These are phyloP conservation scores for Solanum tacnaense DNA, from an alignment of 257 asterid species.

Conservation along the genomic window DNA sequence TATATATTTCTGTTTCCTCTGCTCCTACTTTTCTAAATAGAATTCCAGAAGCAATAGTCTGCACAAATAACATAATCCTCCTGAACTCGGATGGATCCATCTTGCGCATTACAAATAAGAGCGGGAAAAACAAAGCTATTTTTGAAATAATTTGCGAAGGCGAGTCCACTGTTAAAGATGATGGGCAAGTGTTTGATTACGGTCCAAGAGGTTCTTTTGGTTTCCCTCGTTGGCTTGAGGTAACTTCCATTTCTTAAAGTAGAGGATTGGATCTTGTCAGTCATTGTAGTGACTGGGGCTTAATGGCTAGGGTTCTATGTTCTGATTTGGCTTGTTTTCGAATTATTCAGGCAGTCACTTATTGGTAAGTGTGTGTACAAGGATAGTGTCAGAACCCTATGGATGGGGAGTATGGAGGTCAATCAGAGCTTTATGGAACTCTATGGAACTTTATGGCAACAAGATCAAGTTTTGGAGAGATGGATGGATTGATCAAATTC, in stretches of 20 bases:
- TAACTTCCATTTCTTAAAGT: slow-evolving; percentile 16
- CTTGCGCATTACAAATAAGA: slow-evolving; percentile 75
- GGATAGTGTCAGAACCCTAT: too few relatives aligned
- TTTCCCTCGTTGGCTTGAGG: slow-evolving; percentile 96
- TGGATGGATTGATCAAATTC: too few relatives aligned
- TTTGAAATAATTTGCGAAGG: slow-evolving; percentile 77
- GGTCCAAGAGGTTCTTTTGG: slow-evolving; percentile 80
- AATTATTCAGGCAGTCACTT: too few relatives aligned
- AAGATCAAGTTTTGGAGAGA: too few relatives aligned
- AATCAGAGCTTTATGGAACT: too few relatives aligned
- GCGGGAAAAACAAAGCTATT: slow-evolving; percentile 43
- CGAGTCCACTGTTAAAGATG: slow-evolving; percentile 45
- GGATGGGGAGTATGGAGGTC: too few relatives aligned
- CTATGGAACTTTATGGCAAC: too few relatives aligned
- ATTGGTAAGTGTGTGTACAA: too few relatives aligned
- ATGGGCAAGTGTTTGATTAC: slow-evolving; percentile 69
- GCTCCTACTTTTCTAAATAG: not conserved
- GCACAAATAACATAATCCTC: slow-evolving; percentile 85
- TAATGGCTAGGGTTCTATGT: not conserved
- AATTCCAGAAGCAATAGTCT: slow-evolving; percentile 77
- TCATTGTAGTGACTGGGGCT: not conserved
- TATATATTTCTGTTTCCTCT: too few relatives aligned
- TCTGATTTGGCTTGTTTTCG: not conserved
- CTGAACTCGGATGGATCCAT: slow-evolving; percentile 72
- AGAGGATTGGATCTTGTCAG: not conserved